These are phyloP conservation scores for Aspergillus steynii DNA, from an alignment of 495 filamentous ascomycete genomes.

Conservation along the genomic window DNA sequence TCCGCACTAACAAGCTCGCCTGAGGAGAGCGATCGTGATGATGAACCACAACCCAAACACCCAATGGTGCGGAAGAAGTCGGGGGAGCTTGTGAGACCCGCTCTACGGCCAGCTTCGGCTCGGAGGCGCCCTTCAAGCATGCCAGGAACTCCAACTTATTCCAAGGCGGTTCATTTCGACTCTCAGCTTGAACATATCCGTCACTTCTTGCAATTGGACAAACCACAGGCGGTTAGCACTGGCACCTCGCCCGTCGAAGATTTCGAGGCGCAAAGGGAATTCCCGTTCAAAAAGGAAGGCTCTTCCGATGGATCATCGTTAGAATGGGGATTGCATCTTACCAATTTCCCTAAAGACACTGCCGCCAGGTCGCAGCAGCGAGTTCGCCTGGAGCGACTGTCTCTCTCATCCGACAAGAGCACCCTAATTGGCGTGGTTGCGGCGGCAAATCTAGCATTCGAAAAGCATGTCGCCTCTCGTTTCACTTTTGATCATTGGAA, in stretches of 20 bases:
- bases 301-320: constrained; percentile 49
- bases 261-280: constrained; percentile 80
- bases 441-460: constrained; percentile 86
- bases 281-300: constrained; percentile 73
- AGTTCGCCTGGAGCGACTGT: constrained; percentile 79
- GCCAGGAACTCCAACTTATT: constrained; percentile 94
- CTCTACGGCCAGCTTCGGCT: constrained; percentile 70
- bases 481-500: constrained; percentile 99
- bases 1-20: constrained; percentile 58
- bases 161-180: constrained; percentile 95
- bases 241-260: constrained; percentile 90
- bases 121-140: constrained; percentile 87
- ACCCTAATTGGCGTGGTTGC: constrained; percentile 78
- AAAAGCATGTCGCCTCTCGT: constrained; percentile 82
- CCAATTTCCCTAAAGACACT: constrained; percentile 78
- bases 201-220: constrained; percentile 91
- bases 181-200: constrained; percentile 90
- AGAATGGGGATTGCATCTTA: constrained; percentile 84
- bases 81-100: constrained; percentile 92
- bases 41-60: constrained; percentile 60
- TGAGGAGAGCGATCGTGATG: constrained; percentile 66
- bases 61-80: constrained; percentile 97
- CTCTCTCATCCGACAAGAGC: constrained; percentile 83
- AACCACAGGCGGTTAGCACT: constrained; percentile 90
- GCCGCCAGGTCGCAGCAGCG: constrained; percentile 62